Base-by-base conservation (phyloP, 768 basidiomycete genomes). In the Amanita exitialis region DNA sequence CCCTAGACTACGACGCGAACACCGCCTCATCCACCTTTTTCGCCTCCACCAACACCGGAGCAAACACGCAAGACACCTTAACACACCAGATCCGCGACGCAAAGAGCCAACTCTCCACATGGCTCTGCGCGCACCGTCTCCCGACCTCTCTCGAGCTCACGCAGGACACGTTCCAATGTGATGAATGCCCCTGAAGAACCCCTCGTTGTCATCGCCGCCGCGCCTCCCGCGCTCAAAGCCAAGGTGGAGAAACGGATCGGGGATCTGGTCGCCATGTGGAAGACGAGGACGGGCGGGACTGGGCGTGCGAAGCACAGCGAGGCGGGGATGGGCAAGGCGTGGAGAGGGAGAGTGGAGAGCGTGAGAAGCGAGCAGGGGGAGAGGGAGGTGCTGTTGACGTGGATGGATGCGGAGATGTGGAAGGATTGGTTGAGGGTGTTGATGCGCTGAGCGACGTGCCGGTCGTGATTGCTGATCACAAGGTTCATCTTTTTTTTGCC, bases 371-470 rank as follows among this genome's bases (percentile, higher is more conserved):
- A 51, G 21, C n/a, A 8, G 21, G 23, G 27, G 3, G 42, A 51
- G 34, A 66, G 75, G 32, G 76, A 80, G 38, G 83, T 95, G 0
- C 78, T 93, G 44, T 96, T 93, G 66, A 76, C 84, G 7, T 92
- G 86, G 84, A 92, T 96, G 79, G 90, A 99, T 60, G 78, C 72
- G 2, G 81, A 79, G 21, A 77, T 74, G 64, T 97, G 95, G 93
- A 74, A 66, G 21, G 82, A 77, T 46, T 97, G 93, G 55, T 58
- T 15, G 55, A 54, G 12, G 47, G 50, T 3, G 58, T 58, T 3
- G 36, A n/a, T 23, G 58, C 52, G 30, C 63, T 66, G 34, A 71
- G 71, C 34, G 71, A 70, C 53, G 65, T 74, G 1, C 62, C 60
- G 9, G 72, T 90, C 20, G 74, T 95, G n/a, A 76, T 96, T 51